Evolutionary conservation across 1,139 yeast species (phyloP), one percentile per base, ranked within the genome.

Genomic region (Yamadazyma friedrichii): DNA sequence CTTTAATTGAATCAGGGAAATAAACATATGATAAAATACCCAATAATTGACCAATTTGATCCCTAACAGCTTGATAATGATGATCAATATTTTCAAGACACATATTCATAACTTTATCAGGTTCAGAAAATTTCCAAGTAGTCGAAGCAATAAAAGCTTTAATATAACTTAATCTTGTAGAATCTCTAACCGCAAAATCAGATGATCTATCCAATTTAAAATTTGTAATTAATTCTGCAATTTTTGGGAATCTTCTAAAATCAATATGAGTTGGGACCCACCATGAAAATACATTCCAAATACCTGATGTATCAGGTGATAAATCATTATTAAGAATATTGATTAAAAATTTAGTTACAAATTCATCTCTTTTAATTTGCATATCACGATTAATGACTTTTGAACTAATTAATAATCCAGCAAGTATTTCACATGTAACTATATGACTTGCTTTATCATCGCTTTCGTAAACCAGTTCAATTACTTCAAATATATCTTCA

Each of bases 221-320:
- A 13, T 71, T 65, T 12, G 77, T 61, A 11, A 88, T 62, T 24
- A 70, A 65, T 17, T 65, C 58, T 13, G 74, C 64, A 6, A 88
- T 58, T 8, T 73, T 67, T 11, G 84, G 80, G 46, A 81, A 75
- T 47, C 96, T 72, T 55, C 96, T 74, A 39, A 75, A 55, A 59
- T 88, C 95, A 26, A 76, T 65, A 50, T 79, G 79, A 3, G 81
- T 61, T 0, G 91, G 86, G 1, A 82, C 55, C 85, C 89, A 82
- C 83, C 89, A 82, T 3, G 85, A 69, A 44, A 88, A 79, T 0
- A 88, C 76, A 37, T 73, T 73, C 98, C 98, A 93, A 38, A 87
- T 81, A 15, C 76, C 78, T 36, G 77, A 64, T 6, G 84, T 85
- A 34, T 91, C 95, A 2, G 91, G 95, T 1, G 88, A 78, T 44